Percentiles rank a stretch among this genome's conserved stretches.
These are phyloP conservation scores for Thymus mandschuricus DNA, from an alignment of 257 asterid species.

Conservation along the genomic window DNA sequence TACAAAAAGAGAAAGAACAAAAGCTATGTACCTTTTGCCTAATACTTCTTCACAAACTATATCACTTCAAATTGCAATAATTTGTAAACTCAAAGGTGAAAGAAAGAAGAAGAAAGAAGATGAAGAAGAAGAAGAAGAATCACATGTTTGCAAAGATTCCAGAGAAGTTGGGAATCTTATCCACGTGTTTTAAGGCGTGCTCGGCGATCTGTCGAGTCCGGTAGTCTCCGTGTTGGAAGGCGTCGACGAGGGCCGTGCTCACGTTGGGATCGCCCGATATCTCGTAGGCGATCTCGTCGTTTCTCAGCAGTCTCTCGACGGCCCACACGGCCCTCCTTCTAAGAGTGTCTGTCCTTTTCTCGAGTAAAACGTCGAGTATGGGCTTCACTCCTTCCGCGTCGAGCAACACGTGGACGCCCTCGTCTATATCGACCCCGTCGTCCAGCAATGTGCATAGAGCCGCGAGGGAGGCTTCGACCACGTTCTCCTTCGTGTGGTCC, in stretches of 20 bases:
- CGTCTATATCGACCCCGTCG: slow-evolving; percentile 74
- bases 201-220: slow-evolving; percentile 91
- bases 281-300: slow-evolving; percentile 63
- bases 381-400: slow-evolving; percentile 78
- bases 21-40: slow-evolving; percentile 47
- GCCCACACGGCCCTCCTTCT: slow-evolving; percentile 88
- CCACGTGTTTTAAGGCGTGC: slow-evolving; percentile 81
- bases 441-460: slow-evolving; percentile 82
- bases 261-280: slow-evolving; percentile 75
- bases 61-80: slow-evolving; percentile 11
- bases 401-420: slow-evolving; percentile 68
- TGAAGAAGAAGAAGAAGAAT: slow-evolving; percentile 1
- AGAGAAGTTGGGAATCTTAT: slow-evolving; percentile 87
- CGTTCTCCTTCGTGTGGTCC: slow-evolving; percentile 82
- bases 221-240: slow-evolving; percentile 86
- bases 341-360: slow-evolving; percentile 74
- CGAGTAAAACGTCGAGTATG: slow-evolving; percentile 69
- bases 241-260: slow-evolving; percentile 85
- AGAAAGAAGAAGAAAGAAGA: background rate
- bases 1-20: slow-evolving; percentile 22
- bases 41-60: slow-evolving; percentile 34
- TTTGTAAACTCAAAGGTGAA: slow-evolving; percentile 12
- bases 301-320: slow-evolving; percentile 76
- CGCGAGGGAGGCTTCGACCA: slow-evolving; percentile 90
- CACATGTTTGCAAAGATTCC: slow-evolving; percentile 69